A percentile compares a stretch with the other conserved stretches of the same genome.
phyloP scores from a whole-genome alignment of 352 stramenopile species.

The Pythium aristosporum region DNA sequence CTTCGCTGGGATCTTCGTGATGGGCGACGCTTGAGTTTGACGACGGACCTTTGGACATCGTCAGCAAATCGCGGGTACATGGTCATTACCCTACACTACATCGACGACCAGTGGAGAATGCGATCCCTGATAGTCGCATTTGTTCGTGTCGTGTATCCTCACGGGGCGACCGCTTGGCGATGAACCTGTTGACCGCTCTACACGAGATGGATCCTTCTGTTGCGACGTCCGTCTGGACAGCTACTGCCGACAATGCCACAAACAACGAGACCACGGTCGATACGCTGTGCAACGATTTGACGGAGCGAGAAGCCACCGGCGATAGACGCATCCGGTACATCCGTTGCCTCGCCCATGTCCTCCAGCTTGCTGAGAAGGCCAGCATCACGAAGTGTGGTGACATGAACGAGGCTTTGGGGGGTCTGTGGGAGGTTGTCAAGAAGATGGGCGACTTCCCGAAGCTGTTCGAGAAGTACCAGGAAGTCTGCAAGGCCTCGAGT shows the following conservation, averaged over 20 bases:
- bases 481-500: neutral
- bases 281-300: too few relatives aligned
- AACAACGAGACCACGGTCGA: too few relatives aligned
- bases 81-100: constrained; percentile 27
- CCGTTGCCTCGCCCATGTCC: neutral
- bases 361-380: neutral
- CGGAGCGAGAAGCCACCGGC: too few relatives aligned
- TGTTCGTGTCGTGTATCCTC: constrained; percentile 2
- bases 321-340: neutral
- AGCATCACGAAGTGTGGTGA: constrained; percentile 3
- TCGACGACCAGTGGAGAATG: constrained; percentile 11
- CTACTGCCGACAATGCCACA: neutral
- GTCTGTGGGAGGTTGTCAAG: constrained; percentile 8
- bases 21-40: neutral
- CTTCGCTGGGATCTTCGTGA: neutral
- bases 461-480: neutral
- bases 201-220: neutral
- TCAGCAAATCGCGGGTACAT: constrained; percentile 21
- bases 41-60: constrained; percentile 27
- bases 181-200: neutral
- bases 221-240: neutral
- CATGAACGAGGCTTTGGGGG: constrained; percentile 2
- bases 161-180: neutral
- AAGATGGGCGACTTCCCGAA: constrained; percentile 7
- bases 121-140: constrained; percentile 22